These are phyloP conservation scores for Wilhelminamyces savonicus DNA, from an alignment of 805 yeast species.

Conservation along the genomic window DNA sequence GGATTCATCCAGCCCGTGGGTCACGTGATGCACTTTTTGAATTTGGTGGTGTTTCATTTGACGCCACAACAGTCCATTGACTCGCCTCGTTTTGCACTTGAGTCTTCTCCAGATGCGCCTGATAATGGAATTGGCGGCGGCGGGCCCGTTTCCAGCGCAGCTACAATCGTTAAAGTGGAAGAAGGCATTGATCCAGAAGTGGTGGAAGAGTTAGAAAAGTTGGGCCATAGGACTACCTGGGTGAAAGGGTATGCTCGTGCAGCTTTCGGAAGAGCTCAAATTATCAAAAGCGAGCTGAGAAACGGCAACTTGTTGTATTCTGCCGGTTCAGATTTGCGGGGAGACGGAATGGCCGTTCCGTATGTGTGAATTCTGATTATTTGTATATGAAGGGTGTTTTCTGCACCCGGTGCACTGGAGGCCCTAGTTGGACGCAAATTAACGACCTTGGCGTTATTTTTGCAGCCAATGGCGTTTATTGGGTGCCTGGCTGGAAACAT, in stretches of 20 bases:
- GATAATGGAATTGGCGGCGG: constrained; percentile 56
- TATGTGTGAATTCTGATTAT: constrained; percentile 21
- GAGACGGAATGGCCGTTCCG: constrained; percentile 77
- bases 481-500: too few relatives aligned
- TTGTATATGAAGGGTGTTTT: too few relatives aligned
- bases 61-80: constrained; percentile 72
- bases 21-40: constrained; percentile 70
- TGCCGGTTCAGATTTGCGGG: constrained; percentile 76
- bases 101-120: constrained; percentile 39
- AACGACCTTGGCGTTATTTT: too few relatives aligned
- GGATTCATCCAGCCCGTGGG: constrained; percentile 86
- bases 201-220: constrained; percentile 34
- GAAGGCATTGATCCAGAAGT: constrained; percentile 51
- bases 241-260: constrained; percentile 37
- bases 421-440: too few relatives aligned
- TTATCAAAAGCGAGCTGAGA: constrained; percentile 46
- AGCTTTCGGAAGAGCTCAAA: constrained; percentile 66
- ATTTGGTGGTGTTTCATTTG: constrained; percentile 54
- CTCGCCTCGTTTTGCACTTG: constrained; percentile 65
- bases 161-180: constrained; percentile 57
- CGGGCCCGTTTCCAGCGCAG: constrained; percentile 56
- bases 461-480: too few relatives aligned
- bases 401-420: too few relatives aligned
- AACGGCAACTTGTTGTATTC: constrained; percentile 44
- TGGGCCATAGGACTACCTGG: constrained; percentile 55